Percentiles rank a stretch among this genome's conserved stretches.
phyloP scores from a whole-genome alignment of 495 filamentous ascomycete genomes.

The Darksidea phi region DNA sequence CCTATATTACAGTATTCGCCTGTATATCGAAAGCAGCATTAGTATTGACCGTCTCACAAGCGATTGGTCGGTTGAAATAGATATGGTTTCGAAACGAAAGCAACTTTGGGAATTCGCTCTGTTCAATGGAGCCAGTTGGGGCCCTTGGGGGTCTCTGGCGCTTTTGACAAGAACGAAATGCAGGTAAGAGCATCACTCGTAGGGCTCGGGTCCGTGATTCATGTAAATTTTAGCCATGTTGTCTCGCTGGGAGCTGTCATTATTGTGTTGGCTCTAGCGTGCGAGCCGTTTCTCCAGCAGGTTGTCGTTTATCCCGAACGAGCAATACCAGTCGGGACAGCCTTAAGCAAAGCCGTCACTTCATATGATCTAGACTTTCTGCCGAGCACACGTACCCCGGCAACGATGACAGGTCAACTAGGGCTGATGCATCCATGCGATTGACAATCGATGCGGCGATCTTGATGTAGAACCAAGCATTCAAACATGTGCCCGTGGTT shows the following conservation, averaged over 20 bases:
- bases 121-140: slow-evolving; percentile 25
- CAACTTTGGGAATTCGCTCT: slow-evolving; percentile 19
- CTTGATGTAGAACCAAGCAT: too few species aligned
- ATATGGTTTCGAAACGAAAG: slow-evolving; percentile 19
- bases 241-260: slow-evolving; percentile 39
- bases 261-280: slow-evolving; percentile 38
- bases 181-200: slow-evolving; percentile 6
- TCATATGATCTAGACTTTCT: too few species aligned
- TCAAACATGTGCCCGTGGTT: too few species aligned
- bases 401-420: too few species aligned
- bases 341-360: too few species aligned
- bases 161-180: slow-evolving; percentile 16
- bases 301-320: slow-evolving; percentile 38
- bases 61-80: slow-evolving; percentile 29
- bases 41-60: slow-evolving; percentile 28
- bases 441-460: too few species aligned
- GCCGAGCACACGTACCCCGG: too few species aligned
- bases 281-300: slow-evolving; percentile 44
- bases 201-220: neutral
- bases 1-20: slow-evolving; percentile 25
- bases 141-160: slow-evolving; percentile 25
- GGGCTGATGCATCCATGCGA: too few species aligned
- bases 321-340: too few species aligned
- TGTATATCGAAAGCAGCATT: slow-evolving; percentile 26
- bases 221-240: slow-evolving; percentile 20